phyloP scores from a whole-genome alignment of 345 rosid species.

The Arabis hirsuta region DNA sequence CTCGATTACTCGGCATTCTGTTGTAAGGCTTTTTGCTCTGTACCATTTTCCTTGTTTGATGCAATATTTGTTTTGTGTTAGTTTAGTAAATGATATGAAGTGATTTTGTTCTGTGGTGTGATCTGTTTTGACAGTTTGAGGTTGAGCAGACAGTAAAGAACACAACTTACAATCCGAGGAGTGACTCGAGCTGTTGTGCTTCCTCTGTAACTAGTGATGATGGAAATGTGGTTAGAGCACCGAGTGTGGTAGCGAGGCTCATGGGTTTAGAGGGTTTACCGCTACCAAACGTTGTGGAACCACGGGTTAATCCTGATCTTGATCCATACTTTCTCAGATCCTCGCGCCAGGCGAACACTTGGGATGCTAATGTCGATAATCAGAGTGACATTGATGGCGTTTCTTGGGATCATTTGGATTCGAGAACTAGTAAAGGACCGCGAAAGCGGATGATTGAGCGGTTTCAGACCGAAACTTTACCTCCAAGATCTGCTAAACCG shows the following conservation, averaged over 20 bases:
- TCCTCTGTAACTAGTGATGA: slow-evolving; percentile 95
- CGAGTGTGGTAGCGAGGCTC: slow-evolving; percentile 93
- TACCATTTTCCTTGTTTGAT: neutral
- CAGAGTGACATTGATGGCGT: slow-evolving; percentile 50
- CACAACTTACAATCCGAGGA: slow-evolving; percentile 55
- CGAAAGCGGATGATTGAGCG: slow-evolving; percentile 76
- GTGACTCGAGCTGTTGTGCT: slow-evolving; percentile 84
- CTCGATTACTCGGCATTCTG: slow-evolving; percentile 19
- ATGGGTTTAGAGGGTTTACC: slow-evolving; percentile 97
- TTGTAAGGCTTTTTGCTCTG: slow-evolving; percentile 35
- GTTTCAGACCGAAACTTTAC: slow-evolving; percentile 90
- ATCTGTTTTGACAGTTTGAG: slow-evolving; percentile 58
- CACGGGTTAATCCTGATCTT: slow-evolving; percentile 54
- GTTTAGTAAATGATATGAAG: slow-evolving; percentile 36
- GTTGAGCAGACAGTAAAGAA: slow-evolving; percentile 66
- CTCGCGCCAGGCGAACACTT: slow-evolving; percentile 49
- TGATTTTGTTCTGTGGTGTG: slow-evolving; percentile 2
- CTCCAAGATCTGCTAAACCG: slow-evolving; percentile 93
- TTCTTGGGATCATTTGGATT: slow-evolving; percentile 58
- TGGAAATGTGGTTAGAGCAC: slow-evolving; percentile 73
- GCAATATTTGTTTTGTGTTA: slow-evolving; percentile 9
- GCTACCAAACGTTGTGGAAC: slow-evolving; percentile 53
- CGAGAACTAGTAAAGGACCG: slow-evolving; percentile 54
- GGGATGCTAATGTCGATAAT: slow-evolving; percentile 56
- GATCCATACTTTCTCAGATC: slow-evolving; percentile 64